Evolutionary conservation across 768 basidiomycete species (phyloP), one percentile per base, ranked within the genome.

Genomic region (Ramaria sp.): DNA sequence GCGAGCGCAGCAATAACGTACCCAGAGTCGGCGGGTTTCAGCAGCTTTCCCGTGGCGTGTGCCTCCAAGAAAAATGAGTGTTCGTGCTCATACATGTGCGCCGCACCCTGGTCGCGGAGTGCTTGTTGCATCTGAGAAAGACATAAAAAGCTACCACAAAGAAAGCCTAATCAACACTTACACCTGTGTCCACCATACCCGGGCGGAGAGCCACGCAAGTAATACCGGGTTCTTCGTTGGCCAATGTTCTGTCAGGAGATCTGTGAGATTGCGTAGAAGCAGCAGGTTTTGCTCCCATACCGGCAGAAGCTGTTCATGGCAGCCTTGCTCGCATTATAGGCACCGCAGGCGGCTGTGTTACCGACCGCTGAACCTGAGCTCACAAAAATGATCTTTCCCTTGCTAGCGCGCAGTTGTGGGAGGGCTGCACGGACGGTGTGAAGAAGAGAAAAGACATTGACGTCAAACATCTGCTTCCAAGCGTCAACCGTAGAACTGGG

Each of bases 381-480:
- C 39, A 94, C 75, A 58, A 95, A 83, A 25, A 96, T 74, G 48
- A 95, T 73, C 52, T 76, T 74, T 0, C 87, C 89, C 6, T 73
- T 57, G 51, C 80, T 81, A 61, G 73, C 69, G 37, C 84, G 82
- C 56, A 97, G 71, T 56, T 78, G 71, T 4, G 91, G 89, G 2
- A 92, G 69, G 13, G 82, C 70, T 10, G 75, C 73, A 60, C 83
- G 77, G n/a, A n/a, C n/a, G n/a, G n/a, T n/a, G n/a, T n/a, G n/a
- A n/a, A n/a, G n/a, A n/a, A n/a, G n/a, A n/a, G 91, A 88, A 70
- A 91, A 88, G 67, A 95, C 84, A 67, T 94, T 95, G 68, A 88
- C 73, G 60, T 93, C 85, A 64, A 95, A 90, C 62, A 82, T 77
- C 22, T 65, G 61, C 63, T 78, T 83, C 88, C 88, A 90, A 18